Conservation (phyloP, 2,329 filamentous ascomycete species). For the Aureobasidium sp. region DNA sequence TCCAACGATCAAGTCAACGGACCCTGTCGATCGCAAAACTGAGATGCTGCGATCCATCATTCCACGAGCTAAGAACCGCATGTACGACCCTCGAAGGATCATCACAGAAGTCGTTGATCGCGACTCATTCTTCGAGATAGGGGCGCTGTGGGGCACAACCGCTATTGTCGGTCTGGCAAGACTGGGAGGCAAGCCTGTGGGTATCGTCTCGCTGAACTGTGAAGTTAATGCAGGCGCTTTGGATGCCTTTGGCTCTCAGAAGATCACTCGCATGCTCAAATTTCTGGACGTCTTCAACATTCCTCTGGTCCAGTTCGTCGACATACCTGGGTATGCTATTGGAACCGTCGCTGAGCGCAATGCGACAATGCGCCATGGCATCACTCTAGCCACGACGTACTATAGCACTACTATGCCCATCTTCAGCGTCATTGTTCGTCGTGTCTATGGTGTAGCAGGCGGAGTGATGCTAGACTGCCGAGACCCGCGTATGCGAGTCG, state of each 20-base stretch:
- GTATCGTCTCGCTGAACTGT: conserved; percentile 54
- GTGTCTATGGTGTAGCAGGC: conserved; percentile 57
- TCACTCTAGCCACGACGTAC: conserved; percentile 55
- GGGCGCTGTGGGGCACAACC: conserved; percentile 55
- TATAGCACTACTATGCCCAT: conserved; percentile 57
- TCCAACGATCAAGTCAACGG: conserved; percentile 38
- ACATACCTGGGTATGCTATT: conserved; percentile 57
- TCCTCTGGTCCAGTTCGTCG: conserved; percentile 57
- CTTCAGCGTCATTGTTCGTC: conserved; percentile 56
- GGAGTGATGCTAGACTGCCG: conserved; percentile 58
- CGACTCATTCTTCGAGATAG: conserved; percentile 58
- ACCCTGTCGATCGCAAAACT: conserved; percentile 46
- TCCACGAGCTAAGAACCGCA: conserved; percentile 50
- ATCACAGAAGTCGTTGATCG: conserved; percentile 52
- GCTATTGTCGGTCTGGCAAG: conserved; percentile 55
- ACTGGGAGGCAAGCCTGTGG: conserved; percentile 50
- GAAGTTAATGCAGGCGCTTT: conserved; percentile 56
- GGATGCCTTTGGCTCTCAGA: conserved; percentile 55
- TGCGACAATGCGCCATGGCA: conserved; percentile 59
- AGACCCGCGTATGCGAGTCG: conserved; percentile 54
- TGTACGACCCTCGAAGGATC: conserved; percentile 54
- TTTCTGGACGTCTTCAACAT: conserved; percentile 61
- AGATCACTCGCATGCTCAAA: conserved; percentile 54
- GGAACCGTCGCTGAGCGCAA: conserved; percentile 56
- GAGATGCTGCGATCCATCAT: conserved; percentile 49